Evolutionary conservation across 371 early-diverging fungal species (phyloP), one percentile per base, ranked within the genome.

Genomic region (Apophysomyces elegans): DNA sequence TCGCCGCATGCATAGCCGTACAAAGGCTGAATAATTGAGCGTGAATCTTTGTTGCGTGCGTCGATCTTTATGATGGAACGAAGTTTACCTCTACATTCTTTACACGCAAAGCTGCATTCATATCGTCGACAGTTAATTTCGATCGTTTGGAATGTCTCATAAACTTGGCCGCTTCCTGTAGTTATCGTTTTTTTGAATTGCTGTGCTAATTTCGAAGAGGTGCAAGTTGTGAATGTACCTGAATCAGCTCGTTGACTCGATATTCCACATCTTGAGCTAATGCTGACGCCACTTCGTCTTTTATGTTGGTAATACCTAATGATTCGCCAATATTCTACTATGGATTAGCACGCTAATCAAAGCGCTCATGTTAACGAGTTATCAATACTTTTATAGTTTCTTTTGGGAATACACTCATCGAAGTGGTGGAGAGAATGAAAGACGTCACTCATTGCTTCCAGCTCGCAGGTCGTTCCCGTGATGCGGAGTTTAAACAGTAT

Each of bases 231-330:
- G 16, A 43, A 43, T 56, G 60, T 79, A 91, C 93, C 80, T 93
- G 94, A 57, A 99, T 92, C 41, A 99, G 86, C 77, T 99, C 98
- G 72, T 98, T 93, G 43, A 99, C 76, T 47, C 99, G 86, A 76
- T 97, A 98, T 78, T 99, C 99, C 32, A 97, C 93, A 78, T 99
- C 99, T 68, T 96, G 95, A 4, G 97, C 88, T 61, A 99, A 79
- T 4, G 95, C 92, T 12, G 85, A 66, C 5, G 97, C 90, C 5
- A 95, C 95, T 67, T 95, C 95, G 65, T 96, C 96, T 73, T 96
- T 96, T 41, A 99, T 85, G 69, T 93, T 90, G 26, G 87, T 78
- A n/a, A 99, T 83, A 44, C 99, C 99, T 13, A 94, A 84, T 1
- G 96, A 89, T 75, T 99, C 96, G 56, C 97, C 94, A 66, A 93